A percentile compares a stretch with the other conserved stretches of the same genome.
Evolutionary conservation across 108 stramenopile genomes (phyloP).

Genomic region (Conticribra weissflogii): DNA sequence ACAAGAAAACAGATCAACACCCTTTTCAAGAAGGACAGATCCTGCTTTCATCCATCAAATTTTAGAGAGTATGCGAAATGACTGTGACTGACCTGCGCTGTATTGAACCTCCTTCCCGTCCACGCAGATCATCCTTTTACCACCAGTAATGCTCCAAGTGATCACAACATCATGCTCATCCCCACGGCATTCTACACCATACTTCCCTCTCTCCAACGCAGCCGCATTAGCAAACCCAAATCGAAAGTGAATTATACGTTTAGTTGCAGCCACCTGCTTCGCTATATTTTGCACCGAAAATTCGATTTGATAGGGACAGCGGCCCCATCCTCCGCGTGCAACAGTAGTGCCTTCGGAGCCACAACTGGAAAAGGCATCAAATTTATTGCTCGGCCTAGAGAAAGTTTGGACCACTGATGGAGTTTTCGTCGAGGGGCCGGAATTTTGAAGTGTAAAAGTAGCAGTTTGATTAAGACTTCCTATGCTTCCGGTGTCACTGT

Average conservation of each 20-base stretch:
- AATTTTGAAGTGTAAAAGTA: neutral
- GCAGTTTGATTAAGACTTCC: neutral
- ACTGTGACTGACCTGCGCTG: neutral
- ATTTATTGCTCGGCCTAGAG: neutral
- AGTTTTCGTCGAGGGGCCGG: neutral
- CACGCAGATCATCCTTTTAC: conserved; percentile 67
- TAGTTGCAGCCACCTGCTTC: conserved; percentile 68
- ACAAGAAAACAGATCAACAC: too few species aligned
- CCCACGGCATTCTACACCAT: conserved; percentile 77
- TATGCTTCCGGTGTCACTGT: neutral
- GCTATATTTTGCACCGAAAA: conserved; percentile 45
- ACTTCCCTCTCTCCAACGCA: conserved; percentile 54
- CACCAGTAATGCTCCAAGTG: conserved; percentile 76
- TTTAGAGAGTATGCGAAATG: too few species aligned
- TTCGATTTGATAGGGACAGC: conserved; percentile 46
- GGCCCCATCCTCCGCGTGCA: conserved; percentile 30
- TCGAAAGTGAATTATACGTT: conserved; percentile 75
- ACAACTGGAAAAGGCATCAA: neutral
- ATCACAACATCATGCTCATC: conserved; percentile 84
- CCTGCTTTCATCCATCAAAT: too few species aligned
- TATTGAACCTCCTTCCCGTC: conserved; percentile 76
- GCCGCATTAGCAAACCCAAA: conserved; percentile 79
- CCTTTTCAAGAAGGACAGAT: too few species aligned
- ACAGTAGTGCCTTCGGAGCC: conserved; percentile 17
- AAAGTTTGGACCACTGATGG: neutral